Conservation (phyloP, 805 yeast genomes). For the Dipodascus geniculatus region DNA sequence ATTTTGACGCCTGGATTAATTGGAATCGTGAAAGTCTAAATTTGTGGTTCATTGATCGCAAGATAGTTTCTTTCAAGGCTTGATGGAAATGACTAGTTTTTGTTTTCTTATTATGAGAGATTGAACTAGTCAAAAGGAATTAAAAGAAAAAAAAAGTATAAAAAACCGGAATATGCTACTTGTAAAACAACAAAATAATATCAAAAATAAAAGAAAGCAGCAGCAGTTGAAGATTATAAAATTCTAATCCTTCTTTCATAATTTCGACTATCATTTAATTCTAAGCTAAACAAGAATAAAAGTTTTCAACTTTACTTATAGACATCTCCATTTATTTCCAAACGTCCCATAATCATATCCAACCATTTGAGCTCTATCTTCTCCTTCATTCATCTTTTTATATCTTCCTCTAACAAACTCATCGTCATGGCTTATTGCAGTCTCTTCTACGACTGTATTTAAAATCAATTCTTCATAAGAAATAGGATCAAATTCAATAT, state of each 20-base stretch:
- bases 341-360: not conserved
- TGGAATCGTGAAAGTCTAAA: no score
- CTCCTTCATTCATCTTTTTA: not conserved
- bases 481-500: not conserved
- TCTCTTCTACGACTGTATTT: not conserved
- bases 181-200: no score
- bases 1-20: no score
- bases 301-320: not conserved
- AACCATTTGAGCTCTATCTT: not conserved
- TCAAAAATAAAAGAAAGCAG: not conserved
- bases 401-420: not conserved
- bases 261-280: not conserved
- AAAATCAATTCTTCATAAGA: not conserved
- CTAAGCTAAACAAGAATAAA: not conserved
- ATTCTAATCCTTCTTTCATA: no score
- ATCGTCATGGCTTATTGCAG: not conserved
- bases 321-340: not conserved
- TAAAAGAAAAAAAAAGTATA: no score
- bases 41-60: no score
- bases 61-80: no score
- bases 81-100: no score
- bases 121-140: no score
- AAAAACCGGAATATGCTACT: no score
- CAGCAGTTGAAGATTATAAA: no score
- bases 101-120: no score